A percentile compares a stretch with the other conserved stretches of the same genome.
These are phyloP conservation scores for Linnemannia schmuckeri DNA, from an alignment of 192 early-diverging fungal species.

Conservation along the genomic window DNA sequence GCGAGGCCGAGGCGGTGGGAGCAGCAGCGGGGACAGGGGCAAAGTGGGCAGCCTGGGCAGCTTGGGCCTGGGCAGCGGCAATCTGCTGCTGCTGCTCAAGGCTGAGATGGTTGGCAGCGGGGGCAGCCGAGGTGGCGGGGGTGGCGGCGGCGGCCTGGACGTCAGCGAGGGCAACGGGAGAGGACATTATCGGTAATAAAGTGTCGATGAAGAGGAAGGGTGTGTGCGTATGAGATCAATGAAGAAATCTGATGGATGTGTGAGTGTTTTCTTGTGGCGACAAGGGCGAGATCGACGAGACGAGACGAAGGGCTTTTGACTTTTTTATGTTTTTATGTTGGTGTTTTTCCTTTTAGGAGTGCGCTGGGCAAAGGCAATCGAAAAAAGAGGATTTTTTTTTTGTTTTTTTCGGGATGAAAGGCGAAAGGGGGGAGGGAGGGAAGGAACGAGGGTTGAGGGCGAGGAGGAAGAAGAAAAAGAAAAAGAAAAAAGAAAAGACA, in stretches of 20 bases:
- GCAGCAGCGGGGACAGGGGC: slow-evolving; percentile 50
- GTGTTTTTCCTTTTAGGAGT: slow-evolving; percentile 24
- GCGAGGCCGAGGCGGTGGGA: slow-evolving; percentile 75
- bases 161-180: slow-evolving; percentile 46
- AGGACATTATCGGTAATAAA: slow-evolving; percentile 37
- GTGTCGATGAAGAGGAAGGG: slow-evolving; percentile 5
- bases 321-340: slow-evolving; percentile 19
- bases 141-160: slow-evolving; percentile 58
- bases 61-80: slow-evolving; percentile 51
- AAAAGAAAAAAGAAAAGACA: neutral
- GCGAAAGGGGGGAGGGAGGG: neutral
- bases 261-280: neutral
- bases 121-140: slow-evolving; percentile 39
- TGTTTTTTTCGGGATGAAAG: slow-evolving; percentile 1
- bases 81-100: slow-evolving; percentile 65
- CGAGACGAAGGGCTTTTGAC: neutral
- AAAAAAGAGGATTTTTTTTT: slow-evolving; percentile 7
- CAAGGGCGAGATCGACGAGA: slow-evolving; percentile 14
- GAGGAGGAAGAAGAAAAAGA: slow-evolving; percentile 10
- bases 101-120: slow-evolving; percentile 55
- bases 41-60: slow-evolving; percentile 57
- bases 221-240: neutral
- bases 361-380: slow-evolving; percentile 39
- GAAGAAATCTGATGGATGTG: neutral
- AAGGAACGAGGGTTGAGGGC: slow-evolving; percentile 7